Evolutionary conservation across 176 grass and related monocot genomes (phyloP).

Genomic region (Cenchrus fungigraminus): DNA sequence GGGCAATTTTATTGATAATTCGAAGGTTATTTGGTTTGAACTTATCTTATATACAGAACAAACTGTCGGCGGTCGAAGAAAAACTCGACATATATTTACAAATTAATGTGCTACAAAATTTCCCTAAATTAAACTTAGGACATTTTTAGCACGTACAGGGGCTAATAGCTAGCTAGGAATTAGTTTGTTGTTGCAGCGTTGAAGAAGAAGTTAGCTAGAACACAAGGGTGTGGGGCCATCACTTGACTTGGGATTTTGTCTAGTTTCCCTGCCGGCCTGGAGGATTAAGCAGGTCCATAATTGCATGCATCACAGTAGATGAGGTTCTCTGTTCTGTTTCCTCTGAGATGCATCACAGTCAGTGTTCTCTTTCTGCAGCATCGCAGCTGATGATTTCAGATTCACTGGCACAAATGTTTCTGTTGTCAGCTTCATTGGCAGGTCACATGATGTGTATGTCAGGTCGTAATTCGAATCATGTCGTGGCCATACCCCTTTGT

Average conservation of each 20-base stretch:
- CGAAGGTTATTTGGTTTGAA: too few species aligned
- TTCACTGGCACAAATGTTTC: conserved; percentile 27
- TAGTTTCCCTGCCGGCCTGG: not conserved
- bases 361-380: not conserved
- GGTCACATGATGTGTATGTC: conserved; percentile 38
- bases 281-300: not conserved
- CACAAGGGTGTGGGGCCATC: not conserved
- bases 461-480: conserved; percentile 45
- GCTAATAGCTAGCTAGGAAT: not conserved
- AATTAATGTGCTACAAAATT: too few species aligned
- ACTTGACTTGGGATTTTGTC: conserved; percentile 32
- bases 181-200: not conserved
- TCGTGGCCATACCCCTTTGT: conserved; percentile 8
- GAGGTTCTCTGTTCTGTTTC: not conserved
- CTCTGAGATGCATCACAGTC: not conserved
- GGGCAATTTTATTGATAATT: too few species aligned
- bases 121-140: too few species aligned
- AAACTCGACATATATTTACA: too few species aligned
- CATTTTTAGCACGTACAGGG: not conserved
- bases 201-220: not conserved
- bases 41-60: too few species aligned
- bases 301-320: not conserved
- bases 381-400: not conserved
- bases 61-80: too few species aligned
- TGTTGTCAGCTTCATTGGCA: conserved; percentile 46